A percentile compares a stretch with the other conserved stretches of the same genome.
Evolutionary conservation across 768 basidiomycete species (phyloP).

Genomic region (Russula virescens): DNA sequence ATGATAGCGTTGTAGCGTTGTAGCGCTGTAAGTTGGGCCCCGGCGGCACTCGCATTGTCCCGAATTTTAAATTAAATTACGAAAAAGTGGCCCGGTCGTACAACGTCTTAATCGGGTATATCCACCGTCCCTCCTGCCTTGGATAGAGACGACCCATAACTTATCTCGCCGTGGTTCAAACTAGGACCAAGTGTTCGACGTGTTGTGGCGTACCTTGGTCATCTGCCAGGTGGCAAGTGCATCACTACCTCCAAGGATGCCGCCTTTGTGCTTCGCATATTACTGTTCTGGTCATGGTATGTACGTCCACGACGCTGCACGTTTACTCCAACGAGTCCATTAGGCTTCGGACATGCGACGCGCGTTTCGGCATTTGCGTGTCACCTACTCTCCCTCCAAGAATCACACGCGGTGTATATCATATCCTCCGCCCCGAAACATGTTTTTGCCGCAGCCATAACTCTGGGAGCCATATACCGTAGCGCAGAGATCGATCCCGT

Average conservation of each 20-base stretch:
- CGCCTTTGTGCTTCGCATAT: conserved; percentile 45
- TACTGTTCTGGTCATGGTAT: conserved; percentile 74
- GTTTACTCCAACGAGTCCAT: neutral
- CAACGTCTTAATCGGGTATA: too few species aligned
- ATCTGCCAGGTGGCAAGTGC: neutral
- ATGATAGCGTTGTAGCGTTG: neutral
- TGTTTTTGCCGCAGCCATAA: conserved; percentile 62
- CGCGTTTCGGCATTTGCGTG: conserved; percentile 69
- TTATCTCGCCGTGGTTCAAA: too few species aligned
- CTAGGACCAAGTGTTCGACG: too few species aligned
- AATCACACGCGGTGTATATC: conserved; percentile 50
- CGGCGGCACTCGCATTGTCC: too few species aligned
- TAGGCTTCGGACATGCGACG: conserved; percentile 82
- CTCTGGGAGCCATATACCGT: conserved; percentile 59
- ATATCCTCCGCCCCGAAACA: conserved; percentile 69
- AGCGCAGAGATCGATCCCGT: conserved; percentile 73
- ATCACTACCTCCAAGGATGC: neutral
- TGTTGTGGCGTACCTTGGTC: neutral
- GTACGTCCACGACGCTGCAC: neutral
- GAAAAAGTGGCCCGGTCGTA: too few species aligned
- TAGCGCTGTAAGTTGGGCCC: too few species aligned
- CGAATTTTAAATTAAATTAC: neutral
- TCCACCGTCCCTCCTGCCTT: too few species aligned
- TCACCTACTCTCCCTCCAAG: conserved; percentile 46
- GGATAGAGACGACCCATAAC: too few species aligned